Evolutionary conservation across 192 early-diverging fungal genomes (phyloP), one percentile per base, ranked within the genome.

Genomic region (Hyaloraphidium curvatum): DNA sequence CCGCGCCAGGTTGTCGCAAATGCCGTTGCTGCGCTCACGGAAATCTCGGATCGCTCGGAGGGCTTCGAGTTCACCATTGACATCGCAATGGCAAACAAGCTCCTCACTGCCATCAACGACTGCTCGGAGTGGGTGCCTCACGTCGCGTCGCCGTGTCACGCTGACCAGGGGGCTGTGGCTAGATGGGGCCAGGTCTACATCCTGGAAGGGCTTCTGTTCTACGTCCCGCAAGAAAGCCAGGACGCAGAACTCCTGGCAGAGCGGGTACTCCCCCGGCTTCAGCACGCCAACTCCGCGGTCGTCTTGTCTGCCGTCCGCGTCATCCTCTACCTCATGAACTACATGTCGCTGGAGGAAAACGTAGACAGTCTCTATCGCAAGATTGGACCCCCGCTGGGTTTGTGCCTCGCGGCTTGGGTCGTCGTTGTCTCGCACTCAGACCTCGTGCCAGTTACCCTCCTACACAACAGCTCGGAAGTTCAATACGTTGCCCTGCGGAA

Each of bases 401-500:
- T 57, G 55, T 52, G 3, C 17, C 0, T 7, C n/a, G 9, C n/a
- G n/a, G n/a, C 33, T 7, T 11, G 7, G 33, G 7, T 37, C 33
- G 33, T 11, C 33, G 7, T n/a, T 37, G 33, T 37, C 33, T n/a
- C 33, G 9, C 33, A 37, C 33, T 37, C 2, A 51, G 1, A 30
- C 9, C 30, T 11, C 33, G 33, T 37, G 7, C 33, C 35, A 84
- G 89, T 98, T 2, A 98, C 95, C 0, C 74, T 94, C 26, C 74
- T 98, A 25, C 79, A 87, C 4, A 74, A 73, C 48, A 81, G 81
- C 21, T 84, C 86, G 23, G 95, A 98, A 67, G 86, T 98, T 30
- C 95, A 98, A 62, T 98, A 91, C 65, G 88, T 97, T 11, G 84
- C 90, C 7, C 74, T 98, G 57, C 78, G 92, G 41, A 98, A 98